These are phyloP conservation scores for Schoenoplectus tabernaemontani DNA, from an alignment of 202 grass and related monocot species.

Conservation along the genomic window DNA sequence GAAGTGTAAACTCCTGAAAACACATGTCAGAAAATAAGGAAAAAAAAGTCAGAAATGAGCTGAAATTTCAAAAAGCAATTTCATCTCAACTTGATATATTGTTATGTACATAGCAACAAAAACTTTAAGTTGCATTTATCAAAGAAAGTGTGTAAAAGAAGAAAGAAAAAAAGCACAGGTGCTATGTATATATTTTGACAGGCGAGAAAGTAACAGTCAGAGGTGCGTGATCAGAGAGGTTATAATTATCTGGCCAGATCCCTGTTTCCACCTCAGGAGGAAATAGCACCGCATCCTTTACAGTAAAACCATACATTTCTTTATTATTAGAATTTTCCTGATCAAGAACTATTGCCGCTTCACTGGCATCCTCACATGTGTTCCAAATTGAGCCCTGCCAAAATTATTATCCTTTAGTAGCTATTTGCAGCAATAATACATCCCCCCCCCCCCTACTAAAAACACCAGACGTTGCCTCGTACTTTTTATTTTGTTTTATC, in stretches of 20 bases:
- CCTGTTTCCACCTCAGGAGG: constrained; percentile 72
- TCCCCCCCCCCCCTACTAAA: too few species aligned
- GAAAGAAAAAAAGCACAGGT: not conserved
- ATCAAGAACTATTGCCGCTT: constrained; percentile 25
- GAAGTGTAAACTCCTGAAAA: not conserved
- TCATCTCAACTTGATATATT: constrained; percentile 4
- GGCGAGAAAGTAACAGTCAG: constrained; percentile 75
- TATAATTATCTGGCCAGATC: constrained; percentile 76
- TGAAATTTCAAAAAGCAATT: constrained; percentile 24
- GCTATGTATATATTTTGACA: constrained; percentile 37
- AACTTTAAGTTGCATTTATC: not conserved
- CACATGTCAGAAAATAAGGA: not conserved
- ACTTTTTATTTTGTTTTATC: not conserved
- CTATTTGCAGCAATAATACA: not conserved
- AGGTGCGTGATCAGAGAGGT: constrained; percentile 68
- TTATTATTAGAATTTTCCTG: constrained; percentile 25
- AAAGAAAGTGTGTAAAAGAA: not conserved
- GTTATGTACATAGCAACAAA: constrained; percentile 19
- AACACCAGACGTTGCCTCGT: too few species aligned
- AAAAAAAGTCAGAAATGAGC: not conserved
- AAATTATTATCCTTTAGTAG: not conserved
- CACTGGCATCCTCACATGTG: constrained; percentile 31
- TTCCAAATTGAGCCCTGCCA: constrained; percentile 67
- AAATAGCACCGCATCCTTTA: constrained; percentile 73
- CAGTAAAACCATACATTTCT: constrained; percentile 46